Percentiles rank a stretch among this genome's conserved stretches.
These are phyloP conservation scores for Decorospora gaudefroyi DNA, from an alignment of 2,329 filamentous ascomycete species.

Conservation along the genomic window DNA sequence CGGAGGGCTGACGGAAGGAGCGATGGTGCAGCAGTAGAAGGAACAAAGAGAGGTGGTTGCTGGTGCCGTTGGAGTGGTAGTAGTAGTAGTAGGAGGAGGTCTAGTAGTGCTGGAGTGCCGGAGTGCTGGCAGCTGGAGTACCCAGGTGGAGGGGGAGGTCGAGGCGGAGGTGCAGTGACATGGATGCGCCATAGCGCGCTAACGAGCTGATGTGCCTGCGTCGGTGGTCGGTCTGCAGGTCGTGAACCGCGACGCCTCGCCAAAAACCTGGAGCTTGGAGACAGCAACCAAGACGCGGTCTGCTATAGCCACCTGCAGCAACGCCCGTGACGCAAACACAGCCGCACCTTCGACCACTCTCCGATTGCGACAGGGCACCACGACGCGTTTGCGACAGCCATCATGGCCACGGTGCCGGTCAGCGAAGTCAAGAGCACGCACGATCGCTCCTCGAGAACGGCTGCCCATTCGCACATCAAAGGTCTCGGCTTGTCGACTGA, in stretches of 20 bases:
- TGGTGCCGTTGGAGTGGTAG: no score
- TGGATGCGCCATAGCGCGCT: slow-evolving; percentile 17
- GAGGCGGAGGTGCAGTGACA: slow-evolving; percentile 14
- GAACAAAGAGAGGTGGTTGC: no score
- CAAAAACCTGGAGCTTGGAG: slow-evolving; percentile 24
- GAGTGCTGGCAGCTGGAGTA: no score
- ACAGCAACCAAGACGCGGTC: slow-evolving; percentile 21
- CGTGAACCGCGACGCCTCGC: slow-evolving; percentile 15
- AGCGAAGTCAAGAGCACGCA: slow-evolving; percentile 95
- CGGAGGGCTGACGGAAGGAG: slow-evolving; percentile 6
- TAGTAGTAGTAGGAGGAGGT: no score
- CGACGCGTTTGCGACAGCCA: slow-evolving; percentile 21
- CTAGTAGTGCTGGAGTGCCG: no score
- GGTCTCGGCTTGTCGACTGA: slow-evolving; percentile 82
- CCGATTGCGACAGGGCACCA: background rate
- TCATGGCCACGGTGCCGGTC: slow-evolving; percentile 48
- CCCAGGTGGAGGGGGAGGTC: slow-evolving; percentile 21
- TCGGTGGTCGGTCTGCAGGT: no score
- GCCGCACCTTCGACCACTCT: background rate
- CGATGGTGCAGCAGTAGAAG: no score
- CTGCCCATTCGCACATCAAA: slow-evolving; percentile 97
- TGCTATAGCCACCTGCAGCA: slow-evolving; percentile 6
- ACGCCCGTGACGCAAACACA: slow-evolving; percentile 1
- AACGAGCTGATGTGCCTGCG: slow-evolving; percentile 16
- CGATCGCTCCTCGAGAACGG: slow-evolving; percentile 79